These are phyloP conservation scores for Pyrenophora tritici-repentis DNA, from an alignment of 2,329 filamentous ascomycete genomes.

Conservation along the genomic window DNA sequence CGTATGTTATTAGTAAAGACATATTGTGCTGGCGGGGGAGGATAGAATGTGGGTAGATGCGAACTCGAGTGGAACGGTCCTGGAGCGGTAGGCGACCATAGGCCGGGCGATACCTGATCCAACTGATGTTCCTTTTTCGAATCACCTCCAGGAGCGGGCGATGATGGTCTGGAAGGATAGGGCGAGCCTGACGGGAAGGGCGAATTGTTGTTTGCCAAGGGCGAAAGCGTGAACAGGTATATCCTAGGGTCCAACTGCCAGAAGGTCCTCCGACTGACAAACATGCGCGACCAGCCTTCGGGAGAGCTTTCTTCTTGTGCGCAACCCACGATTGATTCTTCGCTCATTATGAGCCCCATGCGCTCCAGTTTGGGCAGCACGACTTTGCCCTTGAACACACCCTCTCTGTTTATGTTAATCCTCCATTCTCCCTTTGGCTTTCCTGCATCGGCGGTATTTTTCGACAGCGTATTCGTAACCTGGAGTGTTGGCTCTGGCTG, in stretches of 20 bases:
- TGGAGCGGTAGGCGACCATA: conserved; percentile 50
- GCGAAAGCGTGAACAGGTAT: conserved; percentile 84
- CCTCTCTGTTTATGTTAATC: conserved; percentile 81
- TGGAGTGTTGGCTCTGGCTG: conserved; percentile 72
- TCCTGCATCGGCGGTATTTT: conserved; percentile 67
- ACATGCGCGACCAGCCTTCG: conserved; percentile 78
- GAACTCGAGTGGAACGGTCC: conserved; percentile 82
- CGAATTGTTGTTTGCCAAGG: conserved; percentile 55
- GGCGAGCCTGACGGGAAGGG: conserved; percentile 58
- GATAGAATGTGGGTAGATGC: conserved; percentile 89
- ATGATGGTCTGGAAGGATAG: conserved; percentile 56
- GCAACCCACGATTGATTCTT: conserved; percentile 75
- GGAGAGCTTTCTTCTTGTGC: conserved; percentile 65
- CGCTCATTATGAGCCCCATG: conserved; percentile 81
- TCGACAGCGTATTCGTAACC: conserved; percentile 66
- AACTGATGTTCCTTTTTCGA: conserved; percentile 34
- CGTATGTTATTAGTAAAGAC: conserved; percentile 76
- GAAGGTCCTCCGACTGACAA: conserved; percentile 78
- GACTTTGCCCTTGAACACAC: conserved; percentile 83
- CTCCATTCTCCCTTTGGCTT: conserved; percentile 85
- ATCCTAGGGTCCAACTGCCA: conserved; percentile 90
- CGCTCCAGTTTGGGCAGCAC: conserved; percentile 88
- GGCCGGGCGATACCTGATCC: conserved; percentile 39
- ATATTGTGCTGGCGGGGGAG: conserved; percentile 81
- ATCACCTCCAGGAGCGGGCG: conserved; percentile 49